Percentiles rank a stretch among this genome's conserved stretches.
Conservation (phyloP, 768 basidiomycete genomes). For the Boletales sp. region DNA sequence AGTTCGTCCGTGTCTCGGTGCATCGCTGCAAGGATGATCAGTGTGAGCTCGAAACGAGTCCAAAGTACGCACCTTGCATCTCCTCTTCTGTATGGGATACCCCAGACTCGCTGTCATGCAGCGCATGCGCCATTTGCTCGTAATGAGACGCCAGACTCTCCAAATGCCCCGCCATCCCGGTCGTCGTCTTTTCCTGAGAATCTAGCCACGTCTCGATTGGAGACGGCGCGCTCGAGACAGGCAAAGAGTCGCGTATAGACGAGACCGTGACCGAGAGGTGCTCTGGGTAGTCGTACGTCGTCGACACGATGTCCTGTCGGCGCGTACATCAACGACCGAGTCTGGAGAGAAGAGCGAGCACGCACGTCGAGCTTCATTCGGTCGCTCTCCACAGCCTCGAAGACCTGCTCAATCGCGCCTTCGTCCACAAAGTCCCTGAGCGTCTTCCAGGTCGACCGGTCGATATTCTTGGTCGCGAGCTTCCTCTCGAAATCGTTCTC, state of each 20-base stretch:
- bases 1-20: constrained; percentile 78
- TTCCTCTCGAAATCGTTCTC: constrained; percentile 19
- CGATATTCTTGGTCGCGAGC: constrained; percentile 24
- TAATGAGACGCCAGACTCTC: constrained; percentile 74
- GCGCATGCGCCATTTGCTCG: constrained; percentile 67
- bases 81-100: constrained; percentile 67
- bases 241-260: constrained; percentile 53
- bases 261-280: constrained; percentile 53
- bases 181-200: constrained; percentile 53
- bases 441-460: constrained; percentile 72
- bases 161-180: constrained; percentile 68
- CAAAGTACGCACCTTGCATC: constrained; percentile 46
- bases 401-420: constrained; percentile 69
- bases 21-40: constrained; percentile 51
- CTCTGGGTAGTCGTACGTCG: constrained; percentile 67
- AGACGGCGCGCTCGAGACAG: constrained; percentile 32
- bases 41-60: not conserved
- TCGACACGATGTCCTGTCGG: constrained; percentile 53
- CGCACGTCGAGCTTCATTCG: constrained; percentile 64
- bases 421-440: constrained; percentile 86
- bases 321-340: not conserved
- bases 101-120: constrained; percentile 67
- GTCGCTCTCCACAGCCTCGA: constrained; percentile 72
- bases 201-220: constrained; percentile 42
- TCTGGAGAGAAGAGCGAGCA: not conserved